Base-by-base conservation (phyloP, 768 basidiomycete genomes). In the Lactifluus hygrophoroides region DNA sequence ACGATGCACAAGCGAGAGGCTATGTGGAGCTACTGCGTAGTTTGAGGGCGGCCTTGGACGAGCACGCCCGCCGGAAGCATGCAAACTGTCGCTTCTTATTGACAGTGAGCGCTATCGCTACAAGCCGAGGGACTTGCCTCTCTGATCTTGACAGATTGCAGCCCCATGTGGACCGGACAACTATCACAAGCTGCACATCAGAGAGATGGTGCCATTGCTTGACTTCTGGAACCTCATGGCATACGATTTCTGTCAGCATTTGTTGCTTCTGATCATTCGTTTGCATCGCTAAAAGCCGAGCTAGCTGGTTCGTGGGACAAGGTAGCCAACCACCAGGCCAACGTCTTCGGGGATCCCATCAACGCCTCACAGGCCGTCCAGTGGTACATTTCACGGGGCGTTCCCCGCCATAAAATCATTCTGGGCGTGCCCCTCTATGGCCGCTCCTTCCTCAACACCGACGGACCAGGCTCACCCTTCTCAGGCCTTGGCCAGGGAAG, bases 161-260 rank as follows among this genome's bases (percentile, higher is more conserved):
- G 90, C 95, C 1, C 94, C 96, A 2, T 95, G 93, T 70, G 96
- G 96, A 30, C 81, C 86, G 2, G 79, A 87, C 62, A 84, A 96
- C 65, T 94, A 92, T 72, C 75, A 84, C 69, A 89, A 86, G 64
- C 76, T 98, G 7, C 78, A 83, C 58, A 76, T 93, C 46, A 73
- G 71, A 23, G 90, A 90, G 60, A 98, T 99, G 94, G 86, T 94
- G 69, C 77, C 77, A 58, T 85, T 80, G 57, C 83, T 99, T 23
- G 89, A 92, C 67, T 94, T 97, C 70, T 98, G 94, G 94, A 98
- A 99, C 69, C 73, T 99, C 70, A 99, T 99, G 96, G 84, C 87
- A 1, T 91, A 92, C 64, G 90, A 91, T 69, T 91, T 86, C 66
- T 80, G 87, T 86, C 63, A 55, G 79, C 71, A 21, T 56, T 45